Evolutionary conservation across 2,329 filamentous ascomycete genomes (phyloP).

Genomic region (Colletotrichum liaoningense): DNA sequence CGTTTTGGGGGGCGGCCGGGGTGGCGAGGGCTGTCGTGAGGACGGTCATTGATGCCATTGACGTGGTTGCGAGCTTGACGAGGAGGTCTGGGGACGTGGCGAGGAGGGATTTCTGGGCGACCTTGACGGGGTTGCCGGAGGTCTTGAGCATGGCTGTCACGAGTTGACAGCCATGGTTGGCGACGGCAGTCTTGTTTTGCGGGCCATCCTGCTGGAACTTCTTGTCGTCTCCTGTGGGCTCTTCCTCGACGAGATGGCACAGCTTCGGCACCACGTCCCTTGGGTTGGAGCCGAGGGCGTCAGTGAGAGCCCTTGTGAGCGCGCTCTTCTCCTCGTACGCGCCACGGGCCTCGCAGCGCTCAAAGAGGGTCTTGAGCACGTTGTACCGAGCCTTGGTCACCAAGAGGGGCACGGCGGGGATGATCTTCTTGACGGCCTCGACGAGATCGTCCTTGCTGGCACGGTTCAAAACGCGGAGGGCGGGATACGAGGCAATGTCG

Average conservation of each 20-base stretch:
- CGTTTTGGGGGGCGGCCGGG: constrained; percentile 54
- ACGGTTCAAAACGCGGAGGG: constrained; percentile 83
- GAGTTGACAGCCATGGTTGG: constrained; percentile 82
- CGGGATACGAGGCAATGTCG: constrained; percentile 89
- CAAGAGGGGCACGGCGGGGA: constrained; percentile 78
- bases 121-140: constrained; percentile 73
- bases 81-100: constrained; percentile 66
- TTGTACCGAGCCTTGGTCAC: constrained; percentile 81
- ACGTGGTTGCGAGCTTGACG: constrained; percentile 72
- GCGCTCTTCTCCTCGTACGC: constrained; percentile 62
- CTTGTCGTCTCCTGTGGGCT: constrained; percentile 43
- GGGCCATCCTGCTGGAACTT: constrained; percentile 48
- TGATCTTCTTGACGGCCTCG: constrained; percentile 76
- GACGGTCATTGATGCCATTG: constrained; percentile 60
- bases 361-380: constrained; percentile 84
- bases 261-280: constrained; percentile 62
- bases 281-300: constrained; percentile 59
- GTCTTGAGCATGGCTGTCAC: constrained; percentile 83
- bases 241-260: constrained; percentile 55
- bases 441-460: constrained; percentile 88
- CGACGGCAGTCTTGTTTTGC: constrained; percentile 68
- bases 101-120: constrained; percentile 80
- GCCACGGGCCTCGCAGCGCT: constrained; percentile 80
- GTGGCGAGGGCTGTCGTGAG: constrained; percentile 62
- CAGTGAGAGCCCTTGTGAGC: constrained; percentile 59